Evolutionary conservation across 2,329 filamentous ascomycete genomes (phyloP).

Genomic region (Microascus cirrosus): DNA sequence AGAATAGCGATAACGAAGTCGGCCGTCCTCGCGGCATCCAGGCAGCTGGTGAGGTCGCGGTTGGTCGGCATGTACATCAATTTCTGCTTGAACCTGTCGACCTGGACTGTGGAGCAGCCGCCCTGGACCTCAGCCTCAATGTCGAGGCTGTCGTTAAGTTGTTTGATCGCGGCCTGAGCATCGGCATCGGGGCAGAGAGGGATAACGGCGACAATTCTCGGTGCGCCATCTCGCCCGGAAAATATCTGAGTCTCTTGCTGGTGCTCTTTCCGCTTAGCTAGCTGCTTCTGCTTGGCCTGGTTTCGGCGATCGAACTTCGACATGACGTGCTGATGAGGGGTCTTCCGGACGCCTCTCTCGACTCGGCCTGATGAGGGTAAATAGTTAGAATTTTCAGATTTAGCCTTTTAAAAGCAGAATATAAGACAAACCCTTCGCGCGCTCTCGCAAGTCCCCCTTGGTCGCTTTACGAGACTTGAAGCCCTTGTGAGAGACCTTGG

Average conservation of each 20-base stretch:
- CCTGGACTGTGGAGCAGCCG: slow-evolving; percentile 51
- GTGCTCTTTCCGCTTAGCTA: slow-evolving; percentile 74
- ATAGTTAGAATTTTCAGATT: not conserved
- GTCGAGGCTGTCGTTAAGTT: slow-evolving; percentile 70
- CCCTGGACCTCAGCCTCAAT: slow-evolving; percentile 54
- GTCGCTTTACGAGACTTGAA: slow-evolving; percentile 90
- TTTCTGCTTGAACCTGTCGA: slow-evolving; percentile 93
- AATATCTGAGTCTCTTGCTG: slow-evolving; percentile 73
- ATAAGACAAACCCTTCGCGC: slow-evolving; percentile 58
- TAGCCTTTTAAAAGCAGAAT: not conserved
- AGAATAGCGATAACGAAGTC: slow-evolving; percentile 87
- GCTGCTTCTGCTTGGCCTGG: slow-evolving; percentile 81
- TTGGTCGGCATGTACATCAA: slow-evolving; percentile 72
- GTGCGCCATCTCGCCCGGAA: slow-evolving; percentile 73
- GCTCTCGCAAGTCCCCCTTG: slow-evolving; percentile 77
- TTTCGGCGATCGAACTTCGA: slow-evolving; percentile 94
- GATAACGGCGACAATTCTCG: slow-evolving; percentile 78
- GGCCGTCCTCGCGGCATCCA: slow-evolving; percentile 79
- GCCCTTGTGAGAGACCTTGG: slow-evolving; percentile 76
- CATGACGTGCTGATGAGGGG: slow-evolving; percentile 92
- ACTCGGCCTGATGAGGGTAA: slow-evolving; percentile 54
- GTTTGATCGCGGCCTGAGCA: slow-evolving; percentile 52
- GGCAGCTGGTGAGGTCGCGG: slow-evolving; percentile 61
- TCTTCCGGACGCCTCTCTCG: slow-evolving; percentile 68
- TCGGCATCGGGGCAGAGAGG: slow-evolving; percentile 70